phyloP scores from a whole-genome alignment of 371 early-diverging fungal species.

The Chytridiales sp. region DNA sequence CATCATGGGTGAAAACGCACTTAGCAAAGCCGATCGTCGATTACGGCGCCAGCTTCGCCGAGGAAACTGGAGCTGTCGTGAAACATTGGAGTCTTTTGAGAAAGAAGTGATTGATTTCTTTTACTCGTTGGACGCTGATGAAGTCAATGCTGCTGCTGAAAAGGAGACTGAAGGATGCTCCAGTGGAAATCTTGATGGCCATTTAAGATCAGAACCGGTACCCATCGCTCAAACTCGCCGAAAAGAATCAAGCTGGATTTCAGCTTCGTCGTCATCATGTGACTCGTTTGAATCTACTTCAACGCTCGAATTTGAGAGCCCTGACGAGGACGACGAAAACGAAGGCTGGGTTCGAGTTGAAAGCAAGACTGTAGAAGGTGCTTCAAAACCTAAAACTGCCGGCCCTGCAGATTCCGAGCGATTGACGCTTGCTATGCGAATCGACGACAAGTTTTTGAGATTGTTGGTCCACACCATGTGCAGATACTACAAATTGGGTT shows the following conservation, averaged over 20 bases:
- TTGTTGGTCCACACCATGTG: slow-evolving; percentile 28
- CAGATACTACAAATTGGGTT: slow-evolving; percentile 22
- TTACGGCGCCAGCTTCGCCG: slow-evolving; percentile 17
- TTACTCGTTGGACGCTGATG: background rate
- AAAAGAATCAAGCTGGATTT: no score
- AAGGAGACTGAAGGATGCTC: background rate
- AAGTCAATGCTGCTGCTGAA: background rate
- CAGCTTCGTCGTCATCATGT: background rate
- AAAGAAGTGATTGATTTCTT: slow-evolving; percentile 14
- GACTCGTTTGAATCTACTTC: background rate
- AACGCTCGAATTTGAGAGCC: background rate
- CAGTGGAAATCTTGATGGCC: background rate
- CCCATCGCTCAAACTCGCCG: no score
- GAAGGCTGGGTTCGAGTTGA: background rate
- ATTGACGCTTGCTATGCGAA: slow-evolving; percentile 16
- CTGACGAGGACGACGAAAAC: background rate
- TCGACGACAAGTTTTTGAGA: slow-evolving; percentile 20
- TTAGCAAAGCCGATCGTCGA: slow-evolving; percentile 18
- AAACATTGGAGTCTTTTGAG: slow-evolving; percentile 17
- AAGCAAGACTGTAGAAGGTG: no score
- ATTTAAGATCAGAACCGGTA: no score
- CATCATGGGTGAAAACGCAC: slow-evolving; percentile 10
- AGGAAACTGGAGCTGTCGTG: background rate
- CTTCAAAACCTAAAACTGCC: no score
- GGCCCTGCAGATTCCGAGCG: no score